Conservation (phyloP, 2,329 filamentous ascomycete genomes). For the Botrytis galanthina region DNA sequence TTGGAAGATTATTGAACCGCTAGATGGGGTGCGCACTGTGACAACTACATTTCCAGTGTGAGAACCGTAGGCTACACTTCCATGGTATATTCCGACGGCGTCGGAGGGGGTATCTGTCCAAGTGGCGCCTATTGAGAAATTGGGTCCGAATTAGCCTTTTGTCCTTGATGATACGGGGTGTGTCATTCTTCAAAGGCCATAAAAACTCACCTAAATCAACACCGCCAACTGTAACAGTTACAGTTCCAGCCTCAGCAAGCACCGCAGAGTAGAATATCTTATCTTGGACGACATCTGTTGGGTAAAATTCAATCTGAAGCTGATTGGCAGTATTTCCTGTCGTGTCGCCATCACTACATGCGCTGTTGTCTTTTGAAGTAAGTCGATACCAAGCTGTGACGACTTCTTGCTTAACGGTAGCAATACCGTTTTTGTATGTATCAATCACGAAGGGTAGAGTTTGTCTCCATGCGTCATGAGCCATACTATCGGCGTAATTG, state of each 20-base stretch:
- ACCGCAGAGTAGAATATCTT: background rate
- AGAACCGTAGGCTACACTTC: conserved; percentile 2
- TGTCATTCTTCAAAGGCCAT: background rate
- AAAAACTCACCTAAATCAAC: background rate
- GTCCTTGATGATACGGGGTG: no score
- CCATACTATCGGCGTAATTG: background rate
- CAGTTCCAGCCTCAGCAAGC: background rate
- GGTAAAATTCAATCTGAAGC: conserved; percentile 1
- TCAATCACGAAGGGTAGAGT: background rate
- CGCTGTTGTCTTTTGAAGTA: background rate
- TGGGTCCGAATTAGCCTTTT: background rate
- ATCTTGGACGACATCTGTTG: background rate
- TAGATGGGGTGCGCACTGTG: background rate
- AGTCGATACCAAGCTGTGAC: background rate
- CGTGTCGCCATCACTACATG: background rate
- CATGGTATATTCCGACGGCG: background rate
- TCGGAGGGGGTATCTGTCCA: background rate
- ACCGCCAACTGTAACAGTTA: background rate
- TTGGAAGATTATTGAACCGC: background rate
- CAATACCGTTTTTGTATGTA: background rate
- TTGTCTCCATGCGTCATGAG: background rate
- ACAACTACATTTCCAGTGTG: background rate
- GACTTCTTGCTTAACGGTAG: background rate
- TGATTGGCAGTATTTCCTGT: background rate
- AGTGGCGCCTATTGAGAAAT: background rate